A percentile compares a stretch with the other conserved stretches of the same genome.
Evolutionary conservation across 2,329 filamentous ascomycete species (phyloP).

Genomic region (Fusarium burgessii): DNA sequence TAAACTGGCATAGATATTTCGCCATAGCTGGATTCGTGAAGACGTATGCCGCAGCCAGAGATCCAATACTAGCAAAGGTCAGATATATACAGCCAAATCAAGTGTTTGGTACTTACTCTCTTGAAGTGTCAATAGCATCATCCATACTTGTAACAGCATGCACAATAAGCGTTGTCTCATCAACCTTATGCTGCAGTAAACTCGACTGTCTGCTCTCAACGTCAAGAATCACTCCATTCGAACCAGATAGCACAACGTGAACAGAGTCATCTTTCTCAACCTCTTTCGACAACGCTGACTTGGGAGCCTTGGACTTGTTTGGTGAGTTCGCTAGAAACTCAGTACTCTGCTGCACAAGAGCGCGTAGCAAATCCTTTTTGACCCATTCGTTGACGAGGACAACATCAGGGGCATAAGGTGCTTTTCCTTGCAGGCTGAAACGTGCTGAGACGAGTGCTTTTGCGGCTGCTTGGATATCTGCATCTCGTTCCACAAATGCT

Average conservation of each 20-base stretch:
- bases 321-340: not conserved
- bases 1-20: constrained; percentile 30
- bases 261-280: constrained; percentile 21
- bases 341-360: constrained; percentile 28
- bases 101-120: not conserved
- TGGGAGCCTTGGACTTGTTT: not conserved
- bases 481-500: constrained; percentile 40
- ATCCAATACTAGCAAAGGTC: constrained; percentile 5
- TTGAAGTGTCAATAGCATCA: constrained; percentile 20
- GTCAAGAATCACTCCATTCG: constrained; percentile 23
- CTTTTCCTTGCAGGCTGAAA: constrained; percentile 30
- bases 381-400: constrained; percentile 41
- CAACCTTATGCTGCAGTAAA: constrained; percentile 14
- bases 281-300: not conserved
- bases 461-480: constrained; percentile 32
- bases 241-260: constrained; percentile 20
- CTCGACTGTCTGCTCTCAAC: constrained; percentile 14
- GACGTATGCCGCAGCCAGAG: constrained; percentile 16
- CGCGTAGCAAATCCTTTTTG: constrained; percentile 37
- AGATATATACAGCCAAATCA: rapidly evolving
- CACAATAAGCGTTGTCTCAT: constrained; percentile 17
- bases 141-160: constrained; percentile 37
- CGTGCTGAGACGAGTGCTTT: constrained; percentile 29
- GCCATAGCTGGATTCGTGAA: constrained; percentile 27
- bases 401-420: constrained; percentile 38